Base-by-base conservation (phyloP, 345 rosid species). In the Reutealis trisperma region DNA sequence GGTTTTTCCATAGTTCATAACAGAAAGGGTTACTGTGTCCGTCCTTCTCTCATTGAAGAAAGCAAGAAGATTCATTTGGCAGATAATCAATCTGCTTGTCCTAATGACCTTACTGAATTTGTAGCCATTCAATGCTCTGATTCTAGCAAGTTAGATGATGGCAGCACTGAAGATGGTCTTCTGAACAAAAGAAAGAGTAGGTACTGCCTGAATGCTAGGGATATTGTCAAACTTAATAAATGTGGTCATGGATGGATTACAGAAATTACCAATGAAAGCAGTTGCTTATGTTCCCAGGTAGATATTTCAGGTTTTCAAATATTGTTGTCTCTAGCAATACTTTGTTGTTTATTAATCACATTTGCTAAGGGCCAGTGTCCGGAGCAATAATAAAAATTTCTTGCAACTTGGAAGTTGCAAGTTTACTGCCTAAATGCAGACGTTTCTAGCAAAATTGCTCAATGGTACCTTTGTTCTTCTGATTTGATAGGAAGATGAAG, bases 21-120 rank as follows among this genome's bases (percentile, higher is more conserved):
- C 54, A 82, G 83, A 72, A 96, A 88, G 85, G 96, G 96, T 32
- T 96, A 92, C 71, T 96, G 99, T 77, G 85, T 92, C 37, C 92
- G 93, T 63, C 55, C 57, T 68, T 79, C 86, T 79, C 12, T 85
- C 85, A 74, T 84, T 22, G 89, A 88, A 84, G 86, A 87, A 77
- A 84, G 88, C 65, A 45, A 69, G 70, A 76, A 79, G 41, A 82
- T 82, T 67, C 76, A 70, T 73, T 71, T 81, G 74, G 85, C 69
- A 21, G 86, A 80, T 37, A 77, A 85, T 69, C 81, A 76, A 52
- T 83, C 78, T 30, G 76, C 85, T 66, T 96, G 98, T 81, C 91
- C 94, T 34, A 32, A 68, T 67, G 88, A 87, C 81, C 85, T 93
- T 34, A 77, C 84, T 41, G 84, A 80, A 45, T 96, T 93, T 82